Percentiles rank a stretch among this genome's conserved stretches.
Evolutionary conservation across 1,284 basidiomycete genomes (phyloP).

Genomic region (Leucocoprinus gongylophorus): DNA sequence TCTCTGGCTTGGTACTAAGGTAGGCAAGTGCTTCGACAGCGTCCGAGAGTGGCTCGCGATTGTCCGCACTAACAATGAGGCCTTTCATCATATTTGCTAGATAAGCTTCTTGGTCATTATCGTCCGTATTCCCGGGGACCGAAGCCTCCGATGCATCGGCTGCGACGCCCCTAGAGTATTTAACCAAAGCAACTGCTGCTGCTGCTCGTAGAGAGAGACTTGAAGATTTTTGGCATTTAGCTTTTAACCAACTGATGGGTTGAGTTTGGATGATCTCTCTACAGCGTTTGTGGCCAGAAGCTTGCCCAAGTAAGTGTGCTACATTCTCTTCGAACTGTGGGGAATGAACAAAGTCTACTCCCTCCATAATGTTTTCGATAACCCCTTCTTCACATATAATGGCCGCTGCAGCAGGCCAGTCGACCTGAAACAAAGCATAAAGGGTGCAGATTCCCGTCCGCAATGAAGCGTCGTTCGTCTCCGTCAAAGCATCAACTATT

Average conservation of each 20-base stretch:
- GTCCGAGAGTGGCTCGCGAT: constrained; percentile 43
- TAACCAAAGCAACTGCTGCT: constrained; percentile 71
- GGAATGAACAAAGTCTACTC: constrained; percentile 54
- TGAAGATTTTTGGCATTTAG: constrained; percentile 42
- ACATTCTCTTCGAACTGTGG: constrained; percentile 44
- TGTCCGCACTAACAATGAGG: constrained; percentile 39
- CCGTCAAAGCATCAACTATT: constrained; percentile 42
- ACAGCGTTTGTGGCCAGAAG: constrained; percentile 65
- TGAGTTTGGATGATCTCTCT: constrained; percentile 53
- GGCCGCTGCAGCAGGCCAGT: constrained; percentile 53
- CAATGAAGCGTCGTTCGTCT: constrained; percentile 45
- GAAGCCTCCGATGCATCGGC: constrained; percentile 37
- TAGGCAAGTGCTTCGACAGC: constrained; percentile 82
- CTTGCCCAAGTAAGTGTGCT: constrained; percentile 67
- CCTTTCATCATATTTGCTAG: constrained; percentile 52
- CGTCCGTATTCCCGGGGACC: constrained; percentile 20
- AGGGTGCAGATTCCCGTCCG: constrained; percentile 56
- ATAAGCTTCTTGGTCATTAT: constrained; percentile 32
- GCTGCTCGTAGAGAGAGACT: constrained; percentile 48
- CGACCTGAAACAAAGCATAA: constrained; percentile 69
- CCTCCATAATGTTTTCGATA: constrained; percentile 55
- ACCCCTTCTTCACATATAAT: constrained; percentile 59
- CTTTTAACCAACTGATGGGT: constrained; percentile 55
- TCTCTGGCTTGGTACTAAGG: constrained; percentile 56
- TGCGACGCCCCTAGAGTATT: constrained; percentile 56